phyloP scores from a whole-genome alignment of 345 rosid species.

The Nasturtium officinale region DNA sequence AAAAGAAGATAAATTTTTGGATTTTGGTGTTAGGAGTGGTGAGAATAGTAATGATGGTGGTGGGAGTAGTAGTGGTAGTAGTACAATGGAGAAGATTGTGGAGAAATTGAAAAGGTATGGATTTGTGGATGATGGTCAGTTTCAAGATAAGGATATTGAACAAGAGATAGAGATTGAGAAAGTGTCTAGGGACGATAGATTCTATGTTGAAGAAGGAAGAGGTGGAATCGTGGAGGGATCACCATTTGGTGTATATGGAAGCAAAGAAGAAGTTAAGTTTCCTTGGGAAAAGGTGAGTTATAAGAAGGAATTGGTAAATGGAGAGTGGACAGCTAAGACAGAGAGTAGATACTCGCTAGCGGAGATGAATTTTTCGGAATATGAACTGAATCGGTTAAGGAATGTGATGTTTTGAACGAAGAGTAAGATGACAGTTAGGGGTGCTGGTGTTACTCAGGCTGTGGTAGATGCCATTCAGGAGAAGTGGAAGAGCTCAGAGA shows the following conservation, averaged over 20 bases:
- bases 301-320: constrained; percentile 43
- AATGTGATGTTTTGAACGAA: constrained; percentile 67
- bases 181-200: constrained; percentile 69
- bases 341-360: constrained; percentile 70
- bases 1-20: constrained; percentile 42
- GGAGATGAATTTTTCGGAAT: constrained; percentile 70
- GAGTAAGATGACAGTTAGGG: constrained; percentile 60
- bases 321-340: constrained; percentile 55
- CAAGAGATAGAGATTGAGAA: constrained; percentile 58
- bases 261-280: constrained; percentile 63
- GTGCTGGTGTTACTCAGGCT: constrained; percentile 74
- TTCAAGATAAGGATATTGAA: constrained; percentile 35
- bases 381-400: constrained; percentile 79
- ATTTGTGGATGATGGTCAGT: constrained; percentile 55
- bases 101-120: constrained; percentile 78
- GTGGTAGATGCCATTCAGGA: constrained; percentile 74
- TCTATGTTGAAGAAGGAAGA: constrained; percentile 64
- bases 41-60: constrained; percentile 38
- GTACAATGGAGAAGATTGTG: constrained; percentile 82
- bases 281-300: constrained; percentile 78
- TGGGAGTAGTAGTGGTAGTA: constrained; percentile 46
- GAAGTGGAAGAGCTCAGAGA: constrained; percentile 76
- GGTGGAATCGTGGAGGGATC: constrained; percentile 65
- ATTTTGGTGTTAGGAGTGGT: constrained; percentile 40
- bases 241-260: constrained; percentile 49